Evolutionary conservation across 1,139 yeast genomes (phyloP), one percentile per base, ranked within the genome.

Genomic region (Geotrichum phurueaensis): DNA sequence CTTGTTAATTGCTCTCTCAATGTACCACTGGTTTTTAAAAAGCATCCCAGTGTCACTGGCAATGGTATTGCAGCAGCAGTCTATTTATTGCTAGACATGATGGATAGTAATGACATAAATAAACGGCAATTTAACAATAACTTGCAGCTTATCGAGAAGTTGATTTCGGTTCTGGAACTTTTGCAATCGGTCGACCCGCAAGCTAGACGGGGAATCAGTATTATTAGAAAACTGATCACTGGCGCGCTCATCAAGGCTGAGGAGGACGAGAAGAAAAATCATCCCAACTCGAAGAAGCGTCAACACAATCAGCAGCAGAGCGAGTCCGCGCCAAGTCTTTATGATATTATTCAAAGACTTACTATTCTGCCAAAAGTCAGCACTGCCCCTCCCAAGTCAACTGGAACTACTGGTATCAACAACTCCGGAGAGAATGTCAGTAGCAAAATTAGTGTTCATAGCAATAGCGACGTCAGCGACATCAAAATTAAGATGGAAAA

Each of bases 51-150:
- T 22, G 61, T 61, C 13, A 53, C 60, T n/a, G 63, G 63, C 18
- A 56, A 57, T 39, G 63, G 61, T 10, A 58, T 59, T 51, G 60
- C 63, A 18, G 63, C 63, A 12, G 61, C 63, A 3, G 61, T 61
- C 20, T 61, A 59, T 51, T 51, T 61, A 9, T 57, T 61, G 13
- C 51, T 61, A 9, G 63, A 61, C 33, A 39, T 61, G 53, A 59
- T 61, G 39, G 63, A 61, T 39, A 22, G 51, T 23, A 29, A 58
- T 36, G 53, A 36, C 43, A 18, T 48, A 36, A 25, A 25, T 25
- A 50, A 53, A 49, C 57, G 55, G 20, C 58, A 58, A 15, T 56
- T 54, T n/a, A 59, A 22, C 15, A 60, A 56, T 13, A 60, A 55
- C 18, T 43, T 61, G 20, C 27, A 54, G 12, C 57, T 61, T 59